Base-by-base conservation (phyloP, 352 stramenopile genomes). In the Phytophthora gonapodyides region DNA sequence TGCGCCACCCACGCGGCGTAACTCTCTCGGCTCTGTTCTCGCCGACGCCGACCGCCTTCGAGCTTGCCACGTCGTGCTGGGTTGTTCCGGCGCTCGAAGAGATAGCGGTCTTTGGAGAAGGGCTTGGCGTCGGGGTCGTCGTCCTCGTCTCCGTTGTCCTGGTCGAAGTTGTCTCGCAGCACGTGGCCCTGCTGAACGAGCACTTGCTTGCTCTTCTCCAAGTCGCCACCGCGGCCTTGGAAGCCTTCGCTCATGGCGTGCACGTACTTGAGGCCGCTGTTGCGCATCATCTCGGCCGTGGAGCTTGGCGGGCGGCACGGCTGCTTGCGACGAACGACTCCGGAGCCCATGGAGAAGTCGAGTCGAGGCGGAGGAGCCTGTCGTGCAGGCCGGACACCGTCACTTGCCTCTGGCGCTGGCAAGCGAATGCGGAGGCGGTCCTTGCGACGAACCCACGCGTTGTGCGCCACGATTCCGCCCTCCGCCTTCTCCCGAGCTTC, bases 181-280 rank as follows among this genome's bases (percentile, higher is more conserved):
- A 96, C 73, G 52, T 92, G 75, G 10, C 87, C 85, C 60, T 92
- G 77, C 51, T 92, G 89, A 44, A 90, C 58, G 7, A 96, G 74
- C 11, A 84, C 19, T 57, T 93, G 67, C 44, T 86, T 82, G 45
- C 81, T 87, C 55, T 89, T 91, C 46, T 96, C 87, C 13, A 96
- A 61, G 57, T 96, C 87, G 6, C 84, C 84, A 7, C 82, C 83
- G n/a, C 85, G 78, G 11, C 83, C 85, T 61, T 94, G 83, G 53
- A 94, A 93, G 13, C 84, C 85, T 71, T 94, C 82, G 53, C 79
- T 93, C 85, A 93, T 94, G 15, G 85, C 83, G 46, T 93, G 85
- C 7, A 93, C 82, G 53, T 92, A 94, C 56, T 91, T 92, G 45
- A 94, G 78, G 2, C 82, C 85, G 52, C 82, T 92, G 27, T 74